These are phyloP conservation scores for Aspergillus sparsus DNA, from an alignment of 495 filamentous ascomycete genomes.

Conservation along the genomic window DNA sequence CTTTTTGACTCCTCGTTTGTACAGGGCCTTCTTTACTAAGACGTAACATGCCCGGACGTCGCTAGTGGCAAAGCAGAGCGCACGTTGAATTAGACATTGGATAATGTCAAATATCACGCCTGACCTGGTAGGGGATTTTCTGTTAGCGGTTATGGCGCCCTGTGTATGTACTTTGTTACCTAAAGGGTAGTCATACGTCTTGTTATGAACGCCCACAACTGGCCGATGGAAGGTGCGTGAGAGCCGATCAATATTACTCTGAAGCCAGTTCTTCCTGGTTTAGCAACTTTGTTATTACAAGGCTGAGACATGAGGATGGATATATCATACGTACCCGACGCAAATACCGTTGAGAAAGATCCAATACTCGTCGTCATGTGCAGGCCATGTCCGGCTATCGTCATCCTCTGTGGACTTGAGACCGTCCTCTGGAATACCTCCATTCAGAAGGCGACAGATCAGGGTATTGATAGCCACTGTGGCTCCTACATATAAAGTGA, in stretches of 20 bases:
- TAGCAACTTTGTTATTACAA: background rate
- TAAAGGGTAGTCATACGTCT: slow-evolving; percentile 48
- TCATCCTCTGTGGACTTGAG: slow-evolving; percentile 26
- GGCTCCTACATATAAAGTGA: slow-evolving; percentile 31
- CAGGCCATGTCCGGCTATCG: slow-evolving; percentile 21
- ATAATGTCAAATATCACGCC: slow-evolving; percentile 76
- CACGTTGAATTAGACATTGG: slow-evolving; percentile 75
- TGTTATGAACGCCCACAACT: slow-evolving; percentile 75
- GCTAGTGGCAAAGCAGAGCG: slow-evolving; percentile 67
- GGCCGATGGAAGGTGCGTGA: slow-evolving; percentile 72
- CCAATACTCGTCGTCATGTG: slow-evolving; percentile 35
- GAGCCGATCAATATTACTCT: slow-evolving; percentile 69
- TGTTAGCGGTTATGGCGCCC: background rate
- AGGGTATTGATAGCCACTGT: slow-evolving; percentile 46
- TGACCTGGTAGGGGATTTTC: slow-evolving; percentile 5
- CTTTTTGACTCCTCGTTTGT: slow-evolving; percentile 57
- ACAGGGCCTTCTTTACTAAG: slow-evolving; percentile 31
- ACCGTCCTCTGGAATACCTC: slow-evolving; percentile 44
- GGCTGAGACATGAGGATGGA: background rate
- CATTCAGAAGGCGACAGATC: slow-evolving; percentile 36
- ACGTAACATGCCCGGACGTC: slow-evolving; percentile 57
- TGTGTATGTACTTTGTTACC: background rate
- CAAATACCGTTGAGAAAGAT: slow-evolving; percentile 41
- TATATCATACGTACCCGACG: slow-evolving; percentile 24
- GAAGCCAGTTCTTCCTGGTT: slow-evolving; percentile 47